A percentile compares a stretch with the other conserved stretches of the same genome.
phyloP scores from a whole-genome alignment of 352 stramenopile genomes.

The Phytophthora foliorum region DNA sequence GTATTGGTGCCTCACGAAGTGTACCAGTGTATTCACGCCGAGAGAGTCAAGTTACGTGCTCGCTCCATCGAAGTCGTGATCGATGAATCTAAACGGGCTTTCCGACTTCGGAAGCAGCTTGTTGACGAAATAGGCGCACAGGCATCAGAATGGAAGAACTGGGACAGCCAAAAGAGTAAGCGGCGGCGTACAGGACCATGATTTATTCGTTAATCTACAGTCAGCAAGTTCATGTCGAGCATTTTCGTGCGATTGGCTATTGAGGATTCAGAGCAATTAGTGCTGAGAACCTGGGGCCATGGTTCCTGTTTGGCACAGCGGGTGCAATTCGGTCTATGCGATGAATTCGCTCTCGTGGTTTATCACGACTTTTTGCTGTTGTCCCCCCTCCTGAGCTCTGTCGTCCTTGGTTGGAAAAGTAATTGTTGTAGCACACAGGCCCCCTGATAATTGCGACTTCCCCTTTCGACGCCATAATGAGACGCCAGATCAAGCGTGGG shows the following conservation, averaged over 20 bases:
- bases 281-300: conserved; percentile 9
- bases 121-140: conserved; percentile 21
- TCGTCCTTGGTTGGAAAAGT: conserved; percentile 9
- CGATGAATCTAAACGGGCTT: conserved; percentile 62
- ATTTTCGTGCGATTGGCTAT: conserved; percentile 1
- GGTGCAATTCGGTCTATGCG: conserved; percentile 8
- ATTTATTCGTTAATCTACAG: neutral
- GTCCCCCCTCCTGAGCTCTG: neutral
- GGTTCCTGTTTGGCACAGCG: neutral
- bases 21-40: conserved; percentile 47
- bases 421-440: conserved; percentile 36
- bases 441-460: conserved; percentile 31
- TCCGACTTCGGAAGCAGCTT: conserved; percentile 42
- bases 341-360: neutral
- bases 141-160: conserved; percentile 47
- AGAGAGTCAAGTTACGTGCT: conserved; percentile 25
- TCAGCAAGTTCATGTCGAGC: neutral
- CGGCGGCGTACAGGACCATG: conserved; percentile 17
- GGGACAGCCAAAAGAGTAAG: conserved; percentile 39
- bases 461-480: conserved; percentile 17
- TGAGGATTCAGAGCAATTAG: neutral
- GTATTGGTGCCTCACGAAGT: conserved; percentile 49
- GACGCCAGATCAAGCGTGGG: conserved; percentile 24
- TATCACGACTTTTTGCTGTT: neutral
- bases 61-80: conserved; percentile 28